Conservation (phyloP, 108 stramenopile genomes). For the Nitzschia sp. region DNA sequence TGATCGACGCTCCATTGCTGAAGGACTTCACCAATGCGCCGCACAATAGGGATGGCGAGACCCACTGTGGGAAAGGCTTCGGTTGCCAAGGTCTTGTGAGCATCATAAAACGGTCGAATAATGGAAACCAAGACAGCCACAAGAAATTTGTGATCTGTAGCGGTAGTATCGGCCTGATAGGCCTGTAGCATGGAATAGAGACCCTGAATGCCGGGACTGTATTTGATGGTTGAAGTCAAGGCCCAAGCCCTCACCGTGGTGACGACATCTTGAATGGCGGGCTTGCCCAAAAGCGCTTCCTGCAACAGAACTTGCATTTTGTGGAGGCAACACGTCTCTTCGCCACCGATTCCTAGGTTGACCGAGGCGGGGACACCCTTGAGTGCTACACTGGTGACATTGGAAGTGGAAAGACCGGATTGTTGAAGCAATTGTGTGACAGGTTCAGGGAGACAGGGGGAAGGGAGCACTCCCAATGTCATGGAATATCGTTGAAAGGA, state of each 20-base stretch:
- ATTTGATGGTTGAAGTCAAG: background rate
- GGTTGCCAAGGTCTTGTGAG: constrained; percentile 22
- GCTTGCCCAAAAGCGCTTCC: background rate
- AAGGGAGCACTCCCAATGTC: constrained; percentile 13
- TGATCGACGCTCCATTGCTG: constrained; percentile 8
- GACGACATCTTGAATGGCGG: background rate
- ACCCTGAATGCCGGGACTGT: background rate
- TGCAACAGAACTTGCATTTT: background rate
- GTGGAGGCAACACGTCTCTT: background rate
- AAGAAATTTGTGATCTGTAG: background rate
- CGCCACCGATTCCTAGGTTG: background rate
- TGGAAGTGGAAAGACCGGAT: background rate
- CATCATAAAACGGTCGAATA: constrained; percentile 35
- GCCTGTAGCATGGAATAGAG: background rate
- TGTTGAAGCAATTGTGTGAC: background rate
- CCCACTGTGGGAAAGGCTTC: constrained; percentile 31
- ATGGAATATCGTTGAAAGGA: constrained; percentile 11
- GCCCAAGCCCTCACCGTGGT: background rate
- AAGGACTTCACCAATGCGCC: constrained; percentile 23
- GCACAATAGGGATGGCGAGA: constrained; percentile 22
- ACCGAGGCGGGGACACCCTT: constrained; percentile 3
- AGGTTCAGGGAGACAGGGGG: background rate
- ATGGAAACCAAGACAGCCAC: background rate
- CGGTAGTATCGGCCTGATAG: background rate
- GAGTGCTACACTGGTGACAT: constrained; percentile 1